Percentiles rank a stretch among this genome's conserved stretches.
Evolutionary conservation across 1,284 basidiomycete species (phyloP).

Genomic region (Mycosarcoma maydis): DNA sequence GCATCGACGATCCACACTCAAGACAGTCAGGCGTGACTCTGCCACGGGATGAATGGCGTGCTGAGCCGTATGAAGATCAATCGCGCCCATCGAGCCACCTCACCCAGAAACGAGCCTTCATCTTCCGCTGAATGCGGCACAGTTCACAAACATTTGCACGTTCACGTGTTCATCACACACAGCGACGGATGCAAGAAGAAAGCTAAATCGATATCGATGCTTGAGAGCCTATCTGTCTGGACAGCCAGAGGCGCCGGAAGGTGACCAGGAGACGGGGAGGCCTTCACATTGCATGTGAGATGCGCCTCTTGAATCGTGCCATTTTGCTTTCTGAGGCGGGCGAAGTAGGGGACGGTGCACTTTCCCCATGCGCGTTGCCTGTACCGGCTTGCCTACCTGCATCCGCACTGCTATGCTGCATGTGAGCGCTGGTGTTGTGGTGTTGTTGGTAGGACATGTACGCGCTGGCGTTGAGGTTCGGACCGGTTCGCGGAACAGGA

Average conservation of each 20-base stretch:
- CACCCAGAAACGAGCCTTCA: too few relatives aligned
- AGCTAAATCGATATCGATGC: too few relatives aligned
- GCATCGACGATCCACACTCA: too few relatives aligned
- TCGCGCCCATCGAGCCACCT: background rate
- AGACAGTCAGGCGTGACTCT: too few relatives aligned
- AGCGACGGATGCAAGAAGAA: too few relatives aligned
- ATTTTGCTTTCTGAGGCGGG: slow-evolving; percentile 28
- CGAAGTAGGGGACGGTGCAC: slow-evolving; percentile 8
- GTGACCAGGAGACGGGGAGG: too few relatives aligned
- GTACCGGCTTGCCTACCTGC: slow-evolving; percentile 6
- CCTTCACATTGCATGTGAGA: slow-evolving; percentile 37
- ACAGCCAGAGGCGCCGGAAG: too few relatives aligned
- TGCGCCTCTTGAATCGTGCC: slow-evolving; percentile 30
- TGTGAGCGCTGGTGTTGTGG: slow-evolving; percentile 1
- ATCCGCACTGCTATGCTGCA: background rate
- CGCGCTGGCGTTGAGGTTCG: slow-evolving; percentile 42
- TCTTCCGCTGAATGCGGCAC: too few relatives aligned
- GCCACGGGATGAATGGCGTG: background rate
- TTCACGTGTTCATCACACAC: too few relatives aligned
- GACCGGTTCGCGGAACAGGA: slow-evolving; percentile 27
- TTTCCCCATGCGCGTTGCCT: background rate
- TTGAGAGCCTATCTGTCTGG: too few relatives aligned
- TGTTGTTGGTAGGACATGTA: slow-evolving; percentile 35
- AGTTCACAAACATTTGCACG: too few relatives aligned
- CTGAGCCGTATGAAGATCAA: background rate